phyloP scores from a whole-genome alignment of 1,284 basidiomycete genomes.

The Naganishia cerealis region DNA sequence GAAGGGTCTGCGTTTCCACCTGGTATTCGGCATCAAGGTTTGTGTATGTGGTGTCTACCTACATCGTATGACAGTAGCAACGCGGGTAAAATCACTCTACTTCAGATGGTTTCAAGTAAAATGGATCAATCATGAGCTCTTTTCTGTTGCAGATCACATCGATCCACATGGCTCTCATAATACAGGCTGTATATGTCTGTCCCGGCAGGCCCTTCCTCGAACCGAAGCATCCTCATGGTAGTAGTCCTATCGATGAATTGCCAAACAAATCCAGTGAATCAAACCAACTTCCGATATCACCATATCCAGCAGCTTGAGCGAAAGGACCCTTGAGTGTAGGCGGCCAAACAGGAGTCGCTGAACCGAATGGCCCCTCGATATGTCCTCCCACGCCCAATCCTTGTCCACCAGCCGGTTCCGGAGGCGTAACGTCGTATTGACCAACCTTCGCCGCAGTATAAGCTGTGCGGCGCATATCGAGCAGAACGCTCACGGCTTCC shows the following conservation, averaged over 20 bases:
- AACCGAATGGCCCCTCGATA: constrained; percentile 17
- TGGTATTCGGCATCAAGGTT: too few species aligned
- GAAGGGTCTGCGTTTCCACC: too few species aligned
- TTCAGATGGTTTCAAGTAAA: too few species aligned
- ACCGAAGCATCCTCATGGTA: constrained; percentile 1
- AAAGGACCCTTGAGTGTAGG: constrained; percentile 36
- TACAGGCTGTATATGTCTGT: too few species aligned
- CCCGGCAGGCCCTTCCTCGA: too few species aligned
- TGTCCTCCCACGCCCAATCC: neutral
- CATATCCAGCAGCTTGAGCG: constrained; percentile 50
- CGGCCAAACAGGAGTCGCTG: constrained; percentile 29
- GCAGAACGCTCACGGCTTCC: constrained; percentile 52
- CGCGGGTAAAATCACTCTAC: too few species aligned
- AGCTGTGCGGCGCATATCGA: constrained; percentile 52
- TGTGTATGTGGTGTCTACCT: too few species aligned
- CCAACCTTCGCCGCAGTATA: constrained; percentile 43
- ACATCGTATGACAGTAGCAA: too few species aligned
- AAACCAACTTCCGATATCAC: constrained; percentile 53
- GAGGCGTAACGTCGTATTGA: constrained; percentile 30
- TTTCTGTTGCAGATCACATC: too few species aligned
- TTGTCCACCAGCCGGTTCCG: constrained; percentile 11
- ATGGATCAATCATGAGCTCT: too few species aligned
- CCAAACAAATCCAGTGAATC: constrained; percentile 38
- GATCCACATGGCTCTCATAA: too few species aligned
- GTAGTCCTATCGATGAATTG: constrained; percentile 17